Conservation (phyloP, 148 eudicot species). For the Nepenthes mirabilis region DNA sequence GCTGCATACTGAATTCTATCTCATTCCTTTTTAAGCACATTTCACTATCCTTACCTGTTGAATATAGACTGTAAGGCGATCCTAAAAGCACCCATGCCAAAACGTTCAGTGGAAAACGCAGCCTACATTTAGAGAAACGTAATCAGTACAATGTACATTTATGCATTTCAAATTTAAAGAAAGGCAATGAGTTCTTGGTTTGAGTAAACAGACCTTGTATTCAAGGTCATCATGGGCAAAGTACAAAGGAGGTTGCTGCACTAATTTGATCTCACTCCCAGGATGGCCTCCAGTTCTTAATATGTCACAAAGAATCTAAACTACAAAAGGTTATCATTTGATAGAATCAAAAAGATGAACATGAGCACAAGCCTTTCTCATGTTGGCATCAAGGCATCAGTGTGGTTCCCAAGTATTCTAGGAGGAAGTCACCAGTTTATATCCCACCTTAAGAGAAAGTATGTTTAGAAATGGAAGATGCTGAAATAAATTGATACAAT, state of each 20-base stretch:
- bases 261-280: constrained; percentile 37
- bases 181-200: not conserved
- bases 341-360: constrained; percentile 9
- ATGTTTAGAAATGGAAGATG: not conserved
- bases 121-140: constrained; percentile 44
- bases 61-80: constrained; percentile 73
- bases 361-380: too few relatives aligned
- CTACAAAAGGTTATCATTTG: not conserved
- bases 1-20: not conserved
- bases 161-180: not conserved
- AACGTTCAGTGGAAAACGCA: constrained; percentile 68
- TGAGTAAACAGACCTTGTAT: constrained; percentile 55
- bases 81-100: constrained; percentile 95
- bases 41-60: constrained; percentile 46
- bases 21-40: not conserved
- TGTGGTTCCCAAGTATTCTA: too few relatives aligned
- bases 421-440: too few relatives aligned
- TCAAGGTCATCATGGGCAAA: constrained; percentile 87
- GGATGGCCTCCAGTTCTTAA: constrained; percentile 92
- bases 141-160: constrained; percentile 22
- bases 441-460: not conserved
- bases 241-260: constrained; percentile 62
- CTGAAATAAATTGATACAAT: not conserved
- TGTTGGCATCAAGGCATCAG: too few relatives aligned
- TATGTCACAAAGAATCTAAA: constrained; percentile 85